Base-by-base conservation (phyloP, 2,329 filamentous ascomycete species). In the Microsporum ferrugineum region DNA sequence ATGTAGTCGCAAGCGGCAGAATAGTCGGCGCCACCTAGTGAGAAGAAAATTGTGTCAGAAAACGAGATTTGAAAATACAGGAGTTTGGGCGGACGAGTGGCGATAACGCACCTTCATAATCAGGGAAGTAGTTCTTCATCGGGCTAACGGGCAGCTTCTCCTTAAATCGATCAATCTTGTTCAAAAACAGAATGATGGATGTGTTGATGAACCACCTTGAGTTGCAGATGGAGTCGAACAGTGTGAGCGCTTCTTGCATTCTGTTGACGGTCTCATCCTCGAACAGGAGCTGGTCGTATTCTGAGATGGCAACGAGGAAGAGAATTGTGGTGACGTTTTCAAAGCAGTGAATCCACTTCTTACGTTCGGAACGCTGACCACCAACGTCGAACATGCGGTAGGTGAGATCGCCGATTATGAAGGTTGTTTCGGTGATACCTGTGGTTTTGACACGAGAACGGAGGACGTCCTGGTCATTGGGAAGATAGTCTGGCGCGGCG, bases 331-430 rank as follows among this genome's bases (percentile, higher is more conserved):
- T 96, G 71, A 96, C 91, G 70, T 96, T 96, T 80, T 96, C 91
- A 77, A 96, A 96, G 79, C 91, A 96, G 80, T 96, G 91, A 69
- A 96, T 96, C 91, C 91, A 96, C 84, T 96, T 96, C 88, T 96
- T 96, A 73, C 91, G 87, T 78, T 96, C 91, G 5, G 90, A 96
- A 74, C 91, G 85, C 77, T 96, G 91, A 66, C 91, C 92, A 82
- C 91, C 91, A 53, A 96, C 91, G 71, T 96, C 91, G 77, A 96
- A 96, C 91, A 96, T 96, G 67, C 91, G 86, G 80, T 96, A 96
- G 62, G 91, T 96, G 66, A 96, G 80, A 70, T 96, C 89, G 67
- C 90, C 91, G 67, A 95, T 95, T 73, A 94, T 94, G 78, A 96
- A 96, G 36, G 89, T 94, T 27, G 91, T 96, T 78, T 96, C 91